Base-by-base conservation (phyloP, 1,284 basidiomycete species). In the Schizophyllum commune region DNA sequence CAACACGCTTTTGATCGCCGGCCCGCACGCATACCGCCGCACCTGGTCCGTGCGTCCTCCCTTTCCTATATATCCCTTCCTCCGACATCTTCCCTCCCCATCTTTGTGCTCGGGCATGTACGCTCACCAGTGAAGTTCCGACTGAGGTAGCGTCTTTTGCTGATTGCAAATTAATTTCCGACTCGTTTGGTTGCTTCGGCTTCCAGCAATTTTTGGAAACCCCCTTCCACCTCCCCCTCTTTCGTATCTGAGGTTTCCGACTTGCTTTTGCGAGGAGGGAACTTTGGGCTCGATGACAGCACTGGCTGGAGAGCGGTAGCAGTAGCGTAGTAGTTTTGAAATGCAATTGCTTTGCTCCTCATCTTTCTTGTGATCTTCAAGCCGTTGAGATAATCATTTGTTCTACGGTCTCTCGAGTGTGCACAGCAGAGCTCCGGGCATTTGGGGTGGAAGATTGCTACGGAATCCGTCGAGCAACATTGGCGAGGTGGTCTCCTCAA, bases 151-250 rank as follows among this genome's bases (percentile, higher is more conserved):
- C 89, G 88, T 89, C 83, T 88, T 89, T 91, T 91, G 89, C 89
- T 91, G 86, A 88, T 91, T 91, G 89, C 89, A 91, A 91, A 91
- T 89, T 91, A 89, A 87, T 85, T 88, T 89, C 87, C 86, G 84
- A 86, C 88, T 84, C 85, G 85, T 89, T 85, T 85, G 80, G 80
- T 71, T 78, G 83, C 84, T 86, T 85, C 76, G 84, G 84, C 83
- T 81, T 79, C 75, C 80, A 85, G 86, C 84, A 89, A 89, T 89
- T 88, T 89, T 89, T 89, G 86, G 80, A 81, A 81, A 75, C 66
- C 65, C 62, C 58, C 58, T 63, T 56, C 53, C 60, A 27, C 63
- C 39, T 13, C 17, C 17, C 39, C 20, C 56, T 21, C 39, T 17
- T 9, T 55, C 59, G 58, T 58, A 62, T 56, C 58, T 63, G 39